These are phyloP conservation scores for Trapa incisa DNA, from an alignment of 345 rosid genomes.

Conservation along the genomic window DNA sequence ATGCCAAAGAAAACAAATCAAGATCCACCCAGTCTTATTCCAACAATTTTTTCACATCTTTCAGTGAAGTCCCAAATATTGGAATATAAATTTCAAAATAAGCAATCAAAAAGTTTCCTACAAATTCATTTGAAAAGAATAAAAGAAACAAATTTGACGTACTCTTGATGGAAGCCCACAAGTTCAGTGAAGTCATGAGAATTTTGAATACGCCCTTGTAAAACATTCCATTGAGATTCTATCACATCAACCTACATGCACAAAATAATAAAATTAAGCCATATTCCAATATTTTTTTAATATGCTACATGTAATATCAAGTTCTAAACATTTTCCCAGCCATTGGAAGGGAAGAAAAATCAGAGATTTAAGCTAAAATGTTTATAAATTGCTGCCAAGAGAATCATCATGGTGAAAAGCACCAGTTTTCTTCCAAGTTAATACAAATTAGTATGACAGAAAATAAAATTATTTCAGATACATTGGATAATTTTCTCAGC, in stretches of 20 bases:
- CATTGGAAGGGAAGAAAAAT: not conserved
- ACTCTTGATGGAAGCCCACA: slow-evolving; percentile 97
- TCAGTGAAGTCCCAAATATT: not conserved
- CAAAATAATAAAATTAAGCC: not conserved
- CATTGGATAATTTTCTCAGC: not conserved
- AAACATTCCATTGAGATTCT: slow-evolving; percentile 97
- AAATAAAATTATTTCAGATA: not conserved
- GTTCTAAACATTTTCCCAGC: no score
- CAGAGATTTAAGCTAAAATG: not conserved
- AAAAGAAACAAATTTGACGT: slow-evolving; percentile 17
- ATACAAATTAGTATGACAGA: not conserved
- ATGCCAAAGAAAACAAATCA: not conserved
- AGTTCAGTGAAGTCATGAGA: slow-evolving; percentile 92
- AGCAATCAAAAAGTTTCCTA: not conserved
- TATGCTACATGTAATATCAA: not conserved
- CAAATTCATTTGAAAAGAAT: not conserved
- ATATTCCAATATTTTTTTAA: not conserved
- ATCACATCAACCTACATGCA: slow-evolving; percentile 73
- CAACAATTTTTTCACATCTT: not conserved
- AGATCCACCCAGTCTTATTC: not conserved
- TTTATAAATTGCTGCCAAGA: not conserved
- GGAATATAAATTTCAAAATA: not conserved
- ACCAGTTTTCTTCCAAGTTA: not conserved
- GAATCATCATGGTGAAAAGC: not conserved
- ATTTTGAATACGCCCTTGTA: slow-evolving; percentile 71